Base-by-base conservation (phyloP, 202 grass and related monocot genomes). In the Hordeum pubiflorum region DNA sequence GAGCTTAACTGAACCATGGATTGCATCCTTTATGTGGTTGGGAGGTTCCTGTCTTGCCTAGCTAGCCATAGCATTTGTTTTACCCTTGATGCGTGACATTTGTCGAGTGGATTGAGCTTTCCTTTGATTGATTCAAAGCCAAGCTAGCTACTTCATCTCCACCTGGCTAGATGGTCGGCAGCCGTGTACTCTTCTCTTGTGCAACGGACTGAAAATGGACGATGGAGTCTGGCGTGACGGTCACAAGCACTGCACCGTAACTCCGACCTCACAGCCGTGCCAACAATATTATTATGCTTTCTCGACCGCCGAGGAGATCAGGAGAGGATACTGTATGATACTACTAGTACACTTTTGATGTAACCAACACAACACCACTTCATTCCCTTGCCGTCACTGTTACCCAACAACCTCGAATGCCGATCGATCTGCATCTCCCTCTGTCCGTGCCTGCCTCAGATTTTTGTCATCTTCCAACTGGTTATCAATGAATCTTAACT, bases 91-190 rank as follows among this genome's bases (percentile, higher is more conserved):
- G 37, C 9, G 0, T 39, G 37, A 39, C 37, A 39, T 52, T 52
- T 52, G 48, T 52, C 48, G 66, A 69, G 34, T 69, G 66, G 10
- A 9, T 1, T 69, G 15, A 43, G 73, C 32, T 76, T 59, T 76
- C 10, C 11, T 80, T 64, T 21, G 59, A 66, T 80, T 80, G 63
- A 68, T 80, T 80, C 77, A 69, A 80, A 69, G 11, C 63, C 77
- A 80, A 80, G 77, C 46, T 38, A 67, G 29, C 33, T 27, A 15
- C 29, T 34, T 31, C n/a, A 63, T 20, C 9, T 78, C 58, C 24
- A 64, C 57, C 36, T 65, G 10, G 60, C 60, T 77, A 41, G 57
- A 20, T 77, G 9, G 36, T 22, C 63, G 18, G 34, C 63, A 37
- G 69, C 12, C 14, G 15, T 38, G 20, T 59, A 5, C 33, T 34